Conservation (phyloP, 495 filamentous ascomycete species). For the Rusavskia elegans region DNA sequence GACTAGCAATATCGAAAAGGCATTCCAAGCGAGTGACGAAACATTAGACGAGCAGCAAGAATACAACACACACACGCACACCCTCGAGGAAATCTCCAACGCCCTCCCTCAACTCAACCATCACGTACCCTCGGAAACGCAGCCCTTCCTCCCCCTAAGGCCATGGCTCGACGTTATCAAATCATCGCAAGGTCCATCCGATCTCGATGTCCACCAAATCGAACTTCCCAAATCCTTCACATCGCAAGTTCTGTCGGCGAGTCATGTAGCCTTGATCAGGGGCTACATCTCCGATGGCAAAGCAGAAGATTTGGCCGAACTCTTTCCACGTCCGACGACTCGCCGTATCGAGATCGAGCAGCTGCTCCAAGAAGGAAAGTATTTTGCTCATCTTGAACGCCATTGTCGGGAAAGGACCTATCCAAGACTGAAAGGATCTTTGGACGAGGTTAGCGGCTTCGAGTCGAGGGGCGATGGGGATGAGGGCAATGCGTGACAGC, state of each 20-base stretch:
- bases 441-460: constrained; percentile 18
- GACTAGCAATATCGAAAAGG: background rate
- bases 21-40: background rate
- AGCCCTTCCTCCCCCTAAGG: constrained; percentile 5
- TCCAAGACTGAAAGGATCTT: constrained; percentile 10
- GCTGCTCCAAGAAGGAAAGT: constrained; percentile 12
- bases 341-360: no score
- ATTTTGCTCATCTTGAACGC: constrained; percentile 20
- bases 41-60: background rate
- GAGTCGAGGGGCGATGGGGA: constrained; percentile 6
- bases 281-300: background rate
- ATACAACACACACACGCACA: constrained; percentile 5
- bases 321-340: no score
- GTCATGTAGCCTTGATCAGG: background rate
- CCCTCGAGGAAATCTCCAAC: background rate
- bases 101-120: background rate
- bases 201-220: constrained; percentile 3
- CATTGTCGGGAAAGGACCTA: constrained; percentile 6
- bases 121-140: background rate
- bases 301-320: background rate
- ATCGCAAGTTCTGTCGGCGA: background rate
- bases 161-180: constrained; percentile 8
- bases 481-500: background rate
- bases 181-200: constrained; percentile 1
- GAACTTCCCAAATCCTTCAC: constrained; percentile 1